Base-by-base conservation (phyloP, 495 filamentous ascomycete genomes). In the Penicillium steckii region DNA sequence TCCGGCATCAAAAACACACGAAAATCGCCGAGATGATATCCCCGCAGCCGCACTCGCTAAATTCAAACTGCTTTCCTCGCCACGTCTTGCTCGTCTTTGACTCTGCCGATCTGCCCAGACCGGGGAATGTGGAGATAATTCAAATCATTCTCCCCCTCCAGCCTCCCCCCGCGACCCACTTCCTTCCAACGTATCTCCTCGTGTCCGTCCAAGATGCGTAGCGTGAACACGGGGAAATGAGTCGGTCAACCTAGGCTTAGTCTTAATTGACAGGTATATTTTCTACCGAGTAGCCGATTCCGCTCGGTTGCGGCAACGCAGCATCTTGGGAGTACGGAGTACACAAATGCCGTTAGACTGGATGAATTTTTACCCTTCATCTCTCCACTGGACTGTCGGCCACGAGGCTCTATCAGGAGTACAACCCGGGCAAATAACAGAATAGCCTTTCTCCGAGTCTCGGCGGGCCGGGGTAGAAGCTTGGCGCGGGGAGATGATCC, bases 381-480 rank as follows among this genome's bases (percentile, higher is more conserved):
- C n/a, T 7, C 5, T 38, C 17, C 6, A 29, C 17, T 5, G 35
- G 35, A n/a, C 8, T 25, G 18, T 40, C 35, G 45, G 35, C 41
- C 25, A 26, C 41, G 45, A 48, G 40, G 30, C 40, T 49, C 41
- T 51, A 35, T 48, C 45, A 25, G 32, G 29, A 48, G 33, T 37
- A 15, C 15, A 18, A 37, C 13, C 33, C 33, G 33, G 33, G 0
- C 33, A 37, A 37, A 37, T 37, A 37, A 37, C 33, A n/a, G n/a
- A 45, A 30, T 56, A 44, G 23, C 32, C 25, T 45, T 45, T 41
- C 22, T 48, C 47, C 50, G 48, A 57, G 44, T 50, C 42, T 56
- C 40, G 46, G 52, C 49, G 60, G 49, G 24, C 53, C 51, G 45
- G 48, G 27, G 52, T 30, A 21, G 24, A 53, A 51, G 42, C 59